A percentile compares a stretch with the other conserved stretches of the same genome.
Conservation (phyloP, 148 eudicot species). For the Linanthus parryae region DNA sequence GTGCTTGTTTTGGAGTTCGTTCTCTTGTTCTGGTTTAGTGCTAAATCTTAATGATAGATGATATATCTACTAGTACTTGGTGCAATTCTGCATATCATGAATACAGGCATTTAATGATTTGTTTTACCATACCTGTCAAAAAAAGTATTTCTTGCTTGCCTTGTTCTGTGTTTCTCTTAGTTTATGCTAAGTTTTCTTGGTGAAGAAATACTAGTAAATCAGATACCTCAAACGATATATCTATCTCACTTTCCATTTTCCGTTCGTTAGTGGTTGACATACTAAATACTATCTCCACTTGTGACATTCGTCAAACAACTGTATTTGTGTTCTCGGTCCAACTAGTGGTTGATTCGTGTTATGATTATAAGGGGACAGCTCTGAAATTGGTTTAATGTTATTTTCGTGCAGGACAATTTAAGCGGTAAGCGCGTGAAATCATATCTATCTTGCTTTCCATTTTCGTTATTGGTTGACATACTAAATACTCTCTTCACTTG, state of each 20-base stretch:
- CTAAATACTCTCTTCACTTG: neutral
- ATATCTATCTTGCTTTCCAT: neutral
- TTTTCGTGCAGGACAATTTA: slow-evolving; percentile 38
- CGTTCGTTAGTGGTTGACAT: neutral
- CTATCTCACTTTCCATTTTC: neutral
- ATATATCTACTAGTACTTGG: too few species aligned
- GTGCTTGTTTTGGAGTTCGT: too few species aligned
- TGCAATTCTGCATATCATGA: too few species aligned
- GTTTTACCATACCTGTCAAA: too few species aligned
- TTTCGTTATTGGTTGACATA: neutral
- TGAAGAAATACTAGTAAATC: too few species aligned
- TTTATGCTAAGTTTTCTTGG: too few species aligned
- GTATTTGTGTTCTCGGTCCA: neutral
- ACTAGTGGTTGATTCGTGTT: neutral
- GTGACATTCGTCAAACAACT: neutral
- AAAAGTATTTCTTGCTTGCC: too few species aligned
- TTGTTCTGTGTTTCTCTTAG: too few species aligned
- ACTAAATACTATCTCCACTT: neutral
- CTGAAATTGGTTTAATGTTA: slow-evolving; percentile 3
- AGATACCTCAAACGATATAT: too few species aligned
- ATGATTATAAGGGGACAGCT: slow-evolving; percentile 1
- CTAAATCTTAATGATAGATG: too few species aligned
- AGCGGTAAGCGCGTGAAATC: slow-evolving; percentile 51
- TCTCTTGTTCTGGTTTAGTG: too few species aligned
- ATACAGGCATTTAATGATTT: too few species aligned